Percentiles rank a stretch among this genome's conserved stretches.
phyloP scores from a whole-genome alignment of 805 yeast genomes.

The Peterozyma xylosa region DNA sequence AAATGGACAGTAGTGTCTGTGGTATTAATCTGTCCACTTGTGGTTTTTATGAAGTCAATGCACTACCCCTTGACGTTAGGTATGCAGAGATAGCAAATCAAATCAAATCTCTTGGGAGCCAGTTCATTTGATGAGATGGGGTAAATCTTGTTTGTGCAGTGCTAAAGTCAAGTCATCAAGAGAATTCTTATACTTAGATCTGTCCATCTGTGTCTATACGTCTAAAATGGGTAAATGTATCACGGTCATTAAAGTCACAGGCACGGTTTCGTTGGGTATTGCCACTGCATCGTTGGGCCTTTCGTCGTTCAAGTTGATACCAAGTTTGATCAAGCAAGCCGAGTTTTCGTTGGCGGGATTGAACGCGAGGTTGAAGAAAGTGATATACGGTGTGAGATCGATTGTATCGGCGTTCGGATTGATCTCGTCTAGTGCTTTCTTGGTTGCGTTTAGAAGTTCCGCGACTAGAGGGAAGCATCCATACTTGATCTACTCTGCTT shows the following conservation, averaged over 20 bases:
- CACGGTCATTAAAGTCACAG: slow-evolving; percentile 52
- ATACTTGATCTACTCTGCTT: slow-evolving; percentile 58
- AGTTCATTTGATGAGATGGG: too few relatives aligned
- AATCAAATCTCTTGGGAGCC: too few relatives aligned
- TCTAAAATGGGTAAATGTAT: slow-evolving; percentile 43
- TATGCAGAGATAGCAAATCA: too few relatives aligned
- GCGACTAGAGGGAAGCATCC: slow-evolving; percentile 60
- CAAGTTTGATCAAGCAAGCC: slow-evolving; percentile 20
- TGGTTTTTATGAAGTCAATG: too few relatives aligned
- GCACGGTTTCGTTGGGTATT: slow-evolving; percentile 63
- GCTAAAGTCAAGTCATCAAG: too few relatives aligned
- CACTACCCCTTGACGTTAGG: too few relatives aligned
- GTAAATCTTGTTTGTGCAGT: too few relatives aligned
- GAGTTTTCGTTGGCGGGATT: slow-evolving; percentile 11
- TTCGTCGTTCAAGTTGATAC: slow-evolving; percentile 17
- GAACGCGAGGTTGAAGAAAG: slow-evolving; percentile 9
- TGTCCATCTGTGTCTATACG: not conserved
- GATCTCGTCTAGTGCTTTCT: slow-evolving; percentile 42
- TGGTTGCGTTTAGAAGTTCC: slow-evolving; percentile 48
- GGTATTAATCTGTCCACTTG: too few relatives aligned
- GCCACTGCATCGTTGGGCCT: slow-evolving; percentile 44
- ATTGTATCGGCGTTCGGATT: slow-evolving; percentile 31
- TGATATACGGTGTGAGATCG: slow-evolving; percentile 16
- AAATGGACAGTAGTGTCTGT: too few relatives aligned
- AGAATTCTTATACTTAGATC: too few relatives aligned